Percentiles rank a stretch among this genome's conserved stretches.
Evolutionary conservation across 345 rosid genomes (phyloP).

Genomic region (Aethionema arabicum): DNA sequence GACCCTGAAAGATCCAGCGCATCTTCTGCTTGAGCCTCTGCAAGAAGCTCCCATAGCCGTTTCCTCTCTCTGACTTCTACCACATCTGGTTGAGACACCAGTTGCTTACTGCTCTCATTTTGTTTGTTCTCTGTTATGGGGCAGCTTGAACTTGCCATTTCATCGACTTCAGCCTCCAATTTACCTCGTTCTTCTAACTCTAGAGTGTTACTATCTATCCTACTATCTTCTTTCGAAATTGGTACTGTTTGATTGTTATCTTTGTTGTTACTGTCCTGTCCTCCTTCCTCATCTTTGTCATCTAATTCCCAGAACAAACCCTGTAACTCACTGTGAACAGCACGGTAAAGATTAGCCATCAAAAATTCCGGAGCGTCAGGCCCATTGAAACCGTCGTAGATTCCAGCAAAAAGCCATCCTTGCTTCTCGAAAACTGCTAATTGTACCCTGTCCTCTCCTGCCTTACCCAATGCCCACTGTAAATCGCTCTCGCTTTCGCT

Average conservation of each 20-base stretch:
- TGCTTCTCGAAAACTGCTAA: conserved; percentile 96
- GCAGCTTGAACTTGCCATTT: conserved; percentile 32
- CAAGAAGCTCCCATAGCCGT: conserved; percentile 77
- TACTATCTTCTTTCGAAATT: conserved; percentile 17
- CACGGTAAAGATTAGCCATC: conserved; percentile 96
- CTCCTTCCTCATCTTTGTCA: conserved; percentile 35
- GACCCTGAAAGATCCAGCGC: conserved; percentile 97
- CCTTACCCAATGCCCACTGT: conserved; percentile 97
- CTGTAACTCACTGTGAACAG: conserved; percentile 76
- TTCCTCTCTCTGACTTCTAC: conserved; percentile 50
- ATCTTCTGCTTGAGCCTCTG: conserved; percentile 78
- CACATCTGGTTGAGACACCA: conserved; percentile 59
- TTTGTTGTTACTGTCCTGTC: conserved; percentile 6
- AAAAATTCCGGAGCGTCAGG: conserved; percentile 97
- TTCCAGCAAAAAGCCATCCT: conserved; percentile 95
- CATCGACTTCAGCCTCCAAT: conserved; percentile 27
- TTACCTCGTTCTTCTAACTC: conserved; percentile 34
- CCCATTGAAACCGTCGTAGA: conserved; percentile 96
- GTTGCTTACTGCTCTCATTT: conserved; percentile 46
- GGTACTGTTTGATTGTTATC: conserved; percentile 12
- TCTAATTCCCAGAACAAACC: conserved; percentile 93
- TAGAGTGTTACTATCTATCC: conserved; percentile 6
- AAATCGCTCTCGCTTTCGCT: conserved; percentile 52
- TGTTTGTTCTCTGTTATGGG: conserved; percentile 29
- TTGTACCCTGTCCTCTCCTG: conserved; percentile 97